A percentile compares a stretch with the other conserved stretches of the same genome.
Conservation (phyloP, 306 rosid species). For the Gastrolobium bilobum region DNA sequence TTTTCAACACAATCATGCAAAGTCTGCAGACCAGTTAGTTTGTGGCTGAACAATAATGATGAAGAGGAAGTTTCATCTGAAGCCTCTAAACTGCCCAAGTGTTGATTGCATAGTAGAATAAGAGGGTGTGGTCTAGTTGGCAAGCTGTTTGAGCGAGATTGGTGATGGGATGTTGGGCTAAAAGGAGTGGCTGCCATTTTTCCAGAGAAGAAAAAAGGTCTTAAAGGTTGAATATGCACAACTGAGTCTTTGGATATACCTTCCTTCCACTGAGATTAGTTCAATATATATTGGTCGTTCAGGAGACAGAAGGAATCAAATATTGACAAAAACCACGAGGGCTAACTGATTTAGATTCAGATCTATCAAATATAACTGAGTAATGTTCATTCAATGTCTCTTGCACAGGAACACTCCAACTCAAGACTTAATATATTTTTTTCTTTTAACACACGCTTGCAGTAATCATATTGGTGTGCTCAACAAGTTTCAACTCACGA, state of each 20-base stretch:
- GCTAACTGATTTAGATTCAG: conserved; percentile 58
- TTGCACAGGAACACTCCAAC: conserved; percentile 51
- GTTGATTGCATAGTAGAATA: conserved; percentile 61
- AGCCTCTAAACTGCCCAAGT: conserved; percentile 52
- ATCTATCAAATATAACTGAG: conserved; percentile 46
- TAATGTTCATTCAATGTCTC: conserved; percentile 50
- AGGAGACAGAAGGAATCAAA: conserved; percentile 55
- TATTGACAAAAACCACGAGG: conserved; percentile 46
- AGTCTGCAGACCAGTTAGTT: conserved; percentile 44
- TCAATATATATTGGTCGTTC: conserved; percentile 50
- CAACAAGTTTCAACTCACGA: conserved; percentile 34
- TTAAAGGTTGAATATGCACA: conserved; percentile 30
- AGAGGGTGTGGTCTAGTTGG: conserved; percentile 61
- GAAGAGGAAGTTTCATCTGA: conserved; percentile 47
- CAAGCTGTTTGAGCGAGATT: conserved; percentile 58
- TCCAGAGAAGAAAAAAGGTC: conserved; percentile 28
- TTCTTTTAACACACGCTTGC: conserved; percentile 43
- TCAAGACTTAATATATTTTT: conserved; percentile 34
- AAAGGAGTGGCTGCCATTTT: conserved; percentile 52
- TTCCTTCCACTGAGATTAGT: conserved; percentile 34
- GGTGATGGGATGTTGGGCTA: conserved; percentile 49
- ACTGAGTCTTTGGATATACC: conserved; percentile 44
- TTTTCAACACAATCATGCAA: conserved; percentile 54
- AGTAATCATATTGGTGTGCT: conserved; percentile 28
- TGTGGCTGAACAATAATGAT: conserved; percentile 46